Base-by-base conservation (phyloP, 495 filamentous ascomycete genomes). In the Margaritispora aquatica region DNA sequence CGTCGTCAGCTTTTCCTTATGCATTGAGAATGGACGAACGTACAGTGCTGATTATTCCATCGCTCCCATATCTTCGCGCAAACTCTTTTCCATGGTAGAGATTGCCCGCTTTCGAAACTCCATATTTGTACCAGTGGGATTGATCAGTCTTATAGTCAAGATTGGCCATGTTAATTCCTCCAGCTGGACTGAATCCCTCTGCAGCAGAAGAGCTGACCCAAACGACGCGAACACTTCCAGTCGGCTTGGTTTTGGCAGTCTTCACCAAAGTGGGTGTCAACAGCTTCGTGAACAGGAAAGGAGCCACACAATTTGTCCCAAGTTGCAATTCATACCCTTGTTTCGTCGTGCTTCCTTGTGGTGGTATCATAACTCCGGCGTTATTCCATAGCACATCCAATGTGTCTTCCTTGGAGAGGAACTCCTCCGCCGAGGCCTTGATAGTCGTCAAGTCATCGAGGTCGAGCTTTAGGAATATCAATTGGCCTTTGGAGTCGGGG, bases 341-440 rank as follows among this genome's bases (percentile, higher is more conserved):
- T 24, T 68, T 65, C 19, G 62, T 65, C 54, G 60, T 63, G 47
- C 52, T 57, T 17, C 68, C 63, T 15, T 67, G 73, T 0, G 80
- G 75, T 13, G 76, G 63, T 0, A 74, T 80, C 82, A 89, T 86
- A 57, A 88, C 77, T 44, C 86, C 87, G 1, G 88, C 88, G 62
- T 90, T 92, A 70, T 85, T 83, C 38, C 88, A 74, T 2, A 93
- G 70, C 20, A 84, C 66, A 59, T 89, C 83, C 24, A 73, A 73
- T 38, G 76, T 69, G 0, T 76, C 67, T 23, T 73, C 67, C n/a
- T 70, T 60, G 19, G 71, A 73, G 0, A 81, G 65, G 19, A 78
- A 71, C 46, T 47, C 61, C 46, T 71, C 59, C 8, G 63, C 69
- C 1, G 66, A 72, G 15, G 61, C 29, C 27, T 68, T 66, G 41